phyloP scores from a whole-genome alignment of 1,284 basidiomycete species.

The Xerocomus nothofagi region DNA sequence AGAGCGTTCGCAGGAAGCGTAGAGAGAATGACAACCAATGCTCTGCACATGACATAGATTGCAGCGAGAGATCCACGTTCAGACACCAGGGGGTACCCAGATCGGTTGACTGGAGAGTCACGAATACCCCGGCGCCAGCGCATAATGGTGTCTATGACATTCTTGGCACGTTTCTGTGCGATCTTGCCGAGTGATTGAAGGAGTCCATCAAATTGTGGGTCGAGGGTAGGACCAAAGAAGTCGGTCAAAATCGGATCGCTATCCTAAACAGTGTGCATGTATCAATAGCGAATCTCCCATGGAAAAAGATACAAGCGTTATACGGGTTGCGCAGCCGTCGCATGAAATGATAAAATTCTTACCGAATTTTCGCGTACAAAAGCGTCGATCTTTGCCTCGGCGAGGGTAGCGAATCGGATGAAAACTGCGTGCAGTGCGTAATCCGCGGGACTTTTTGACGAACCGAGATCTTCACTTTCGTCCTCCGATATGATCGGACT shows the following conservation, averaged over 20 bases:
- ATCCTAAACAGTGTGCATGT: slow-evolving; percentile 46
- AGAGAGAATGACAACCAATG: slow-evolving; percentile 76
- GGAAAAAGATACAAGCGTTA: background rate
- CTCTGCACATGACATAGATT: slow-evolving; percentile 86
- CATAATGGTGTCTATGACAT: slow-evolving; percentile 85
- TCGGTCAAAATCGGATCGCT: slow-evolving; percentile 65
- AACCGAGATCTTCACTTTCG: slow-evolving; percentile 58
- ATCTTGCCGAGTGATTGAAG: slow-evolving; percentile 84
- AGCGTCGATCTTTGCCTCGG: slow-evolving; percentile 73
- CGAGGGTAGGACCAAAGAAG: slow-evolving; percentile 69
- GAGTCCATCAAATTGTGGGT: slow-evolving; percentile 78
- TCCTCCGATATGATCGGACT: slow-evolving; percentile 54
- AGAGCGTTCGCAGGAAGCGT: slow-evolving; percentile 73
- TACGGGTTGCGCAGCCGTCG: background rate
- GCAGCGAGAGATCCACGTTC: slow-evolving; percentile 82
- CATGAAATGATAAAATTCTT: slow-evolving; percentile 29
- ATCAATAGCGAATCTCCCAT: slow-evolving; percentile 6
- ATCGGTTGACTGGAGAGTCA: slow-evolving; percentile 55
- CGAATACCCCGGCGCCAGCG: slow-evolving; percentile 83
- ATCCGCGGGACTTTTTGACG: slow-evolving; percentile 80
- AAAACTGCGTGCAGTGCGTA: slow-evolving; percentile 87
- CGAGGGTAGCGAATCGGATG: slow-evolving; percentile 76
- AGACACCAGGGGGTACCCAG: slow-evolving; percentile 41
- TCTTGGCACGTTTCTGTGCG: slow-evolving; percentile 80
- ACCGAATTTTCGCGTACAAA: slow-evolving; percentile 73